Evolutionary conservation across 805 yeast genomes (phyloP), one percentile per base, ranked within the genome.

Genomic region (Lipomyces sp.): DNA sequence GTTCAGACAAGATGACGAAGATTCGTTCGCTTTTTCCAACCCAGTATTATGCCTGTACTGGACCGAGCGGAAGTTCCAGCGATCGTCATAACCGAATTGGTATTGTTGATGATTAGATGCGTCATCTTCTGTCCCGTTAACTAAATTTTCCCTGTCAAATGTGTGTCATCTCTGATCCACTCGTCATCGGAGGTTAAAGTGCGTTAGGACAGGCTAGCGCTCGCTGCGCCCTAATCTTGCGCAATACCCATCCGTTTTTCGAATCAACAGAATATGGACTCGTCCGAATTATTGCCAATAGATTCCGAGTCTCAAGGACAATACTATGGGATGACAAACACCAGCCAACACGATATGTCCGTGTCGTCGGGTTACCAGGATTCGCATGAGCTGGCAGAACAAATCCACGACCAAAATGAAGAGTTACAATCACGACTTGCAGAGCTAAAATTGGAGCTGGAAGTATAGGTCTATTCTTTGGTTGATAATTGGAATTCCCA

Each of bases 401-500:
- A 32, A 42, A 18, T 18, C 42, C 5, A 50, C 11, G 37, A 37
- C 37, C n/a, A 57, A n/a, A 29, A 56, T 13, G n/a, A 39, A 29
- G 69, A 66, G 29, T 56, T 66, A 39, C 57, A 55, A 30, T 59
- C 66, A 8, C 56, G 45, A 8, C 60, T 66, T 5, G 64, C 61
- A 5, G 63, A 58, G 7, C 54, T 66, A 13, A 62, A 66, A 13
- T 18, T 51, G 24, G 69, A 66, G 42, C 48, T 66, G 33, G 53
- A 45, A 13, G 69, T 66, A 60, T 6, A 62, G 33, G 6, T 54
- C 13, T 18, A 24, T 33, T 29, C 10, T 29, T 34, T 10, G 24
- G 39, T 37, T 37, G 3, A n/a, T 34, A 18, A 24, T 29, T 18
- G 54, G 24, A 18, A 8, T 57, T 50, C 32, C 34, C 34, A n/a